Percentiles rank a stretch among this genome's conserved stretches.
These are phyloP conservation scores for Botrytis medusae DNA, from an alignment of 2,329 filamentous ascomycete species.

Conservation along the genomic window DNA sequence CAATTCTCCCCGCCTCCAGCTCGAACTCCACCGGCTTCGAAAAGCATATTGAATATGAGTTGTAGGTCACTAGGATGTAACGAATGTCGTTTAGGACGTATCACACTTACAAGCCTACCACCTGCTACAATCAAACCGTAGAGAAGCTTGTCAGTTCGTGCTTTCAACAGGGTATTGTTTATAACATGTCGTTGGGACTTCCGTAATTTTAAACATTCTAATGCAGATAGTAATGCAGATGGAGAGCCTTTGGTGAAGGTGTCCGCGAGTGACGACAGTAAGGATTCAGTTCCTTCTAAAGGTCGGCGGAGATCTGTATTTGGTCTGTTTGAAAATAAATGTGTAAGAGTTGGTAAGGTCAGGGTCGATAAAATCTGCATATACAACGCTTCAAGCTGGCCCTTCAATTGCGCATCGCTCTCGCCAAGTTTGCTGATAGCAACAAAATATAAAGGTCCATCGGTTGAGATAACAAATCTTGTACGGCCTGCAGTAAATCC, in stretches of 20 bases:
- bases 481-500: slow-evolving; percentile 85
- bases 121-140: slow-evolving; percentile 94
- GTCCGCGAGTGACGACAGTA: slow-evolving; percentile 89
- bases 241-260: slow-evolving; percentile 92
- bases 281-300: slow-evolving; percentile 83
- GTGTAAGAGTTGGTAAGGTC: slow-evolving; percentile 81
- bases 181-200: slow-evolving; percentile 85
- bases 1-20: slow-evolving; percentile 94
- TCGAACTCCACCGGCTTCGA: slow-evolving; percentile 89
- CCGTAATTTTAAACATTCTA: slow-evolving; percentile 90
- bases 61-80: slow-evolving; percentile 94
- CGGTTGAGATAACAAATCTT: slow-evolving; percentile 80
- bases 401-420: slow-evolving; percentile 81
- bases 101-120: slow-evolving; percentile 89
- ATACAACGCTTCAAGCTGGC: slow-evolving; percentile 89
- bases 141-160: slow-evolving; percentile 73
- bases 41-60: slow-evolving; percentile 98
- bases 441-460: slow-evolving; percentile 87
- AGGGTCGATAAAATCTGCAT: slow-evolving; percentile 98
- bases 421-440: slow-evolving; percentile 92
- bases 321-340: slow-evolving; percentile 84
- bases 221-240: slow-evolving; percentile 80
- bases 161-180: slow-evolving; percentile 82
- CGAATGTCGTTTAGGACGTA: slow-evolving; percentile 90
- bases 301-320: slow-evolving; percentile 92